Base-by-base conservation (phyloP, 805 yeast species). In the Candida multigemmis region DNA sequence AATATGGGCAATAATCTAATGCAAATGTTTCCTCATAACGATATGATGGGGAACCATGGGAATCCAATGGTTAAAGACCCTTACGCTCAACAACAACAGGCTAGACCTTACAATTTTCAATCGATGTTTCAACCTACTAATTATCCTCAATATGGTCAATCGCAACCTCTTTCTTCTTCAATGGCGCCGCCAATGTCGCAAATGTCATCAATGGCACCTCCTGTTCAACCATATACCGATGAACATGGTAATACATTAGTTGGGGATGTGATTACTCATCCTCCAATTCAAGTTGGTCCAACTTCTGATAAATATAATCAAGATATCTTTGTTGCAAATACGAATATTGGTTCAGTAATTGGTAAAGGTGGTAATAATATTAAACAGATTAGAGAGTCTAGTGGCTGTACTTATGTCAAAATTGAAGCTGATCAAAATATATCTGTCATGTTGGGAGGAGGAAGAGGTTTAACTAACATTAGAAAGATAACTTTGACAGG, bases 311-410 rank as follows among this genome's bases (percentile, higher is more conserved):
- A 70, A 41, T 63, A 69, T 28, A 68, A 74, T 29, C 83, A 81
- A 50, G 87, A 79, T 33, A 63, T 84, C 3, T 77, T 58, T 38
- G 84, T 85, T 23, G 86, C 93, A 14, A 77, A 77, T 44, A 71
- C 72, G 19, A 78, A 68, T 50, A 86, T 85, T 21, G 95, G 95
- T 1, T 71, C 82, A 21, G 77, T 85, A 15, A 85, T 85, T 33
- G 95, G 95, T 1, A 82, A 76, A 51, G 84, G 85, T 17, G 95
- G 95, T 12, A 74, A 79, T 42, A 80, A 77, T 40, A 77, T 85
- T 32, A 79, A 76, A 42, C 84, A 80, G 35, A 76, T 85, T 26
- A 68, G 89, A 35, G 77, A 75, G 33, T 63, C 72, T 16, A 74
- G 89, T 12, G 89, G 93, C 3, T 62, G 68, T 17, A 71, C 84